Conservation (phyloP, 371 early-diverging fungal species). For the Chytridium lagenaria region DNA sequence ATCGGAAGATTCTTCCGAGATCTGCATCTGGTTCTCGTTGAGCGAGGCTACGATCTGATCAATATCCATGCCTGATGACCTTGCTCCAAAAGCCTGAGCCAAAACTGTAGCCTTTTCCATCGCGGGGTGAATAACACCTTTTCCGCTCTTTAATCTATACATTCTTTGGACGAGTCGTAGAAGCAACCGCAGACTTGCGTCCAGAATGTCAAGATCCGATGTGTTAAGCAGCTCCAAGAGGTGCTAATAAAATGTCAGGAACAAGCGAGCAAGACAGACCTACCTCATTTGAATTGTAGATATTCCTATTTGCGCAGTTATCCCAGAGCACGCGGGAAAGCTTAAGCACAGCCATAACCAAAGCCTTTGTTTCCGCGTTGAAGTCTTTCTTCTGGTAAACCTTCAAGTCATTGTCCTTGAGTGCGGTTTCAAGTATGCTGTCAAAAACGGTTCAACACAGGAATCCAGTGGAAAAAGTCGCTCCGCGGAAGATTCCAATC, state of each 20-base stretch:
- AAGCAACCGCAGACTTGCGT: conserved; percentile 72
- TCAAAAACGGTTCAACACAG: conserved; percentile 93
- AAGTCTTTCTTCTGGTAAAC: conserved; percentile 48
- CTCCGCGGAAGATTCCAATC: conserved; percentile 67
- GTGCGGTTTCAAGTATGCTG: conserved; percentile 70
- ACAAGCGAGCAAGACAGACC: conserved; percentile 7
- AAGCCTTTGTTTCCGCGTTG: conserved; percentile 60
- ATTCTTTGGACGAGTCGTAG: conserved; percentile 87
- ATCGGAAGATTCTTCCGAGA: neutral
- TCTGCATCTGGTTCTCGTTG: too few species aligned
- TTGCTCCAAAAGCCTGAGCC: conserved; percentile 20
- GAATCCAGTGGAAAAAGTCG: conserved; percentile 94
- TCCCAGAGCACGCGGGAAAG: conserved; percentile 86
- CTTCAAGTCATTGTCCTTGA: conserved; percentile 41
- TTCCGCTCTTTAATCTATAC: too few species aligned
- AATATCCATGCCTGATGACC: neutral
- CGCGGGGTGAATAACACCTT: too few species aligned
- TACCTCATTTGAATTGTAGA: conserved; percentile 94
- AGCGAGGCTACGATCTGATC: neutral
- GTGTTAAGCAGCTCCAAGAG: conserved; percentile 72
- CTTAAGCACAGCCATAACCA: conserved; percentile 73
- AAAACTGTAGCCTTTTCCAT: conserved; percentile 37
- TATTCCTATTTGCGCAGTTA: conserved; percentile 91
- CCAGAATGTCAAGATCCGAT: conserved; percentile 75
- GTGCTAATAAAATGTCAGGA: conserved; percentile 57